Evolutionary conservation across 2,329 filamentous ascomycete species (phyloP).

Genomic region (Dactylellina drechsleri): DNA sequence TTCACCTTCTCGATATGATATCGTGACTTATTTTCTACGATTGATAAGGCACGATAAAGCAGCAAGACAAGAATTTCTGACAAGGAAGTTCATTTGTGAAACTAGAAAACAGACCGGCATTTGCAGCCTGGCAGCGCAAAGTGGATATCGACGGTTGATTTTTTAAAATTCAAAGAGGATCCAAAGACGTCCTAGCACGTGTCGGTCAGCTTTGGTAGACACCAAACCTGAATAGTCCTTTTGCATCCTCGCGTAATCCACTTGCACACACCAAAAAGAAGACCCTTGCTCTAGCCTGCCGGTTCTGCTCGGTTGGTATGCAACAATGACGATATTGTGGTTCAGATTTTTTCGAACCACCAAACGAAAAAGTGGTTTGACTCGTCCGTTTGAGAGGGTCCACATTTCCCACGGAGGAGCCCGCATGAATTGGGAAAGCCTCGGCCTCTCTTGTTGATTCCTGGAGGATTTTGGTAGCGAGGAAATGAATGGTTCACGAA

Average conservation of each 20-base stretch:
- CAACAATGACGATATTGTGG: constrained; percentile 54
- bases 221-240: constrained; percentile 8
- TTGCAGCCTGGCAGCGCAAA: not conserved
- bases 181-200: constrained; percentile 51
- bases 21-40: not conserved
- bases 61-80: not conserved
- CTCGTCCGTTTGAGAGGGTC: constrained; percentile 9
- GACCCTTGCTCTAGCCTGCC: constrained; percentile 36
- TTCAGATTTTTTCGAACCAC: constrained; percentile 22
- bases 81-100: constrained; percentile 10
- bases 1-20: not conserved
- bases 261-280: constrained; percentile 15
- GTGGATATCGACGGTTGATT: constrained; percentile 12
- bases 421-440: constrained; percentile 14
- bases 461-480: not conserved
- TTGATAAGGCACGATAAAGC: no score
- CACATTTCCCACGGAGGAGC: constrained; percentile 33
- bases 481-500: constrained; percentile 1
- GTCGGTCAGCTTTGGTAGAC: constrained; percentile 33
- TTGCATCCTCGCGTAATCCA: constrained; percentile 29
- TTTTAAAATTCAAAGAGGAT: constrained; percentile 19
- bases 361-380: constrained; percentile 33
- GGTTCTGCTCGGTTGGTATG: constrained; percentile 53
- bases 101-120: constrained; percentile 16
- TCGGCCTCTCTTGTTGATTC: constrained; percentile 5